Evolutionary conservation across 2,329 filamentous ascomycete species (phyloP), one percentile per base, ranked within the genome.

Genomic region (Clonostachys rosea): DNA sequence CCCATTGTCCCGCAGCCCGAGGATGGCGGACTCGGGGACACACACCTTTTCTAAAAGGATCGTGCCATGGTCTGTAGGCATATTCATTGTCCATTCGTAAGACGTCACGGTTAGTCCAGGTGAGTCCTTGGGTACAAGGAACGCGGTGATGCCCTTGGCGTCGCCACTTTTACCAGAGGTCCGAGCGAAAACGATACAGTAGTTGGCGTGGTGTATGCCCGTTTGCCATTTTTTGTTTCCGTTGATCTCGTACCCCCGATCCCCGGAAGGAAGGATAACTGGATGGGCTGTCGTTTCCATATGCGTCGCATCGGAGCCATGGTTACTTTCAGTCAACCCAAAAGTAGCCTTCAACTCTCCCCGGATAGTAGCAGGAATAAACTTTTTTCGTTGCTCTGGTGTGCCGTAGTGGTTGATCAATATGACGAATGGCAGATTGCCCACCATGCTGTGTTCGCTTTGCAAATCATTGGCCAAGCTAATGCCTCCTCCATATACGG

Each of bases 221-320:
- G 50, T 51, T 40, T 54, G 52, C 48, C 52, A 54, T 18, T 50
- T 52, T 35, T 54, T 54, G 41, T 54, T 54, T 1, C 52, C 52
- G 37, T 45, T 54, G 17, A 54, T 54, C 17, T 43, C 45, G 33
- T 49, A 52, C 3, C 45, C 52, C 9, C 18, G 13, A 10, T 48
- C 44, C 1, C 48, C 48, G 3, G 46, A 50, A 18, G 41, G 37
- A 24, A 52, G 48, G 2, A 34, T 47, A 12, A 50, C 40, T 4
- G 37, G 36, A 10, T 10, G 30, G 12, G 52, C 52, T 10, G 40
- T 49, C n/a, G 50, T 54, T 13, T 48, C 47, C 52, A 54, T 54
- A 16, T 52, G 37, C 8, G 52, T 52, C 12, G 52, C 52, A 34
- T 54, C 52, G 11, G 47, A 50, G n/a, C 52, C 52, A 20, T 54